phyloP scores from a whole-genome alignment of 495 filamentous ascomycete genomes.

The Penicillium egyptiacum region DNA sequence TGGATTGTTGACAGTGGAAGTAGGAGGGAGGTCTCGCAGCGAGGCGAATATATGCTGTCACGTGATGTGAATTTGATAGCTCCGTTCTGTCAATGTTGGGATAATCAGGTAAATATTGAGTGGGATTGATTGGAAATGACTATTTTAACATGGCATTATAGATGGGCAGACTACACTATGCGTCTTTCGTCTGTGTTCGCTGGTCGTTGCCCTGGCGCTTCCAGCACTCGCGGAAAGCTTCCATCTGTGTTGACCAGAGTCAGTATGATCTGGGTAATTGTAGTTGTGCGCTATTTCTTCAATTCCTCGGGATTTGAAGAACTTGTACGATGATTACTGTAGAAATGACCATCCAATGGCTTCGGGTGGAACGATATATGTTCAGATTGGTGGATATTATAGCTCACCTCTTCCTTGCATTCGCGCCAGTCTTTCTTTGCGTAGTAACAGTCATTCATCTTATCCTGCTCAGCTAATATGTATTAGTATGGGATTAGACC shows the following conservation, averaged over 20 bases:
- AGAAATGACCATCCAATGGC: background rate
- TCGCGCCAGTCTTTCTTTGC: slow-evolving; percentile 94
- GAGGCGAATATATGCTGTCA: slow-evolving; percentile 3
- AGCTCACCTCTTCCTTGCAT: slow-evolving; percentile 83
- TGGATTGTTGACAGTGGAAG: slow-evolving; percentile 6
- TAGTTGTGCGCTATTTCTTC: background rate
- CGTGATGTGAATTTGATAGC: slow-evolving; percentile 12
- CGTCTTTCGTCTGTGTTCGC: slow-evolving; percentile 74
- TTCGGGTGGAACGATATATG: background rate
- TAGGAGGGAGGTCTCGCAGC: slow-evolving; percentile 7
- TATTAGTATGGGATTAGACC: slow-evolving; percentile 8
- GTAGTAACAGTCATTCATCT: slow-evolving; percentile 92
- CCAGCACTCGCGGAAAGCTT: slow-evolving; percentile 89
- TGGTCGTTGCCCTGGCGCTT: slow-evolving; percentile 84
- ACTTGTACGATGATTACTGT: background rate
- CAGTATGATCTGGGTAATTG: background rate
- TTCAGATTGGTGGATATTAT: background rate
- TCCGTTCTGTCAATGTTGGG: background rate
- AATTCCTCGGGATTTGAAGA: background rate
- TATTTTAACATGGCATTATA: slow-evolving; percentile 2
- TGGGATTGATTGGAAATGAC: background rate
- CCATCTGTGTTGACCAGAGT: slow-evolving; percentile 65
- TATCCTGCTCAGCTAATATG: slow-evolving; percentile 74
- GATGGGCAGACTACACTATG: slow-evolving; percentile 15
- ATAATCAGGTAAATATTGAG: background rate